Percentiles rank a stretch among this genome's conserved stretches.
Evolutionary conservation across 1,284 basidiomycete species (phyloP).

Genomic region (Fomitopsis palustris): DNA sequence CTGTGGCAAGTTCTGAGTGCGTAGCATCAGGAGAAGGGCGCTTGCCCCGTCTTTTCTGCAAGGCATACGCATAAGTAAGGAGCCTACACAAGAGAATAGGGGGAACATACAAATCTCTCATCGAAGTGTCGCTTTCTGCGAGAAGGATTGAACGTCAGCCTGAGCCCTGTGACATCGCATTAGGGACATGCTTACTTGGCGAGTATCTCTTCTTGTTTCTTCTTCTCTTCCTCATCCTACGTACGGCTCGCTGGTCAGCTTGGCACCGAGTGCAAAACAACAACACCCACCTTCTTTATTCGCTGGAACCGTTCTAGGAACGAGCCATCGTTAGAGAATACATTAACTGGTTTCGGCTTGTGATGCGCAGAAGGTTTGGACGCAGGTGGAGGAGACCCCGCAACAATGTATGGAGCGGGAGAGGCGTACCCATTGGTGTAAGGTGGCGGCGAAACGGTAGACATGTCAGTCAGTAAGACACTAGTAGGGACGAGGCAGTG

Average conservation of each 20-base stretch:
- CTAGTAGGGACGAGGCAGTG: not conserved
- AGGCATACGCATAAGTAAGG: not conserved
- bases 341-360: conserved; percentile 47
- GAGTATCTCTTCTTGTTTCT: conserved; percentile 46
- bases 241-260: not conserved
- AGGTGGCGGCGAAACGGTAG: conserved; percentile 20
- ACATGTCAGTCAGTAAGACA: conserved; percentile 13
- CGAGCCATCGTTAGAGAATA: conserved; percentile 58
- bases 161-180: not conserved
- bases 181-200: conserved; percentile 34
- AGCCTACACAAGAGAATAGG: not conserved
- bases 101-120: conserved; percentile 54
- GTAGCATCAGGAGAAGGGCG: conserved; percentile 42
- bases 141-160: conserved; percentile 6
- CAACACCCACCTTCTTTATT: conserved; percentile 40
- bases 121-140: conserved; percentile 57
- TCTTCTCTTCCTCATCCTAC: conserved; percentile 59
- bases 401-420: conserved; percentile 20
- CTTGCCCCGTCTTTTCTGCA: conserved; percentile 60
- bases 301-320: conserved; percentile 57
- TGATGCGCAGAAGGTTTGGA: conserved; percentile 23
- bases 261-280: not conserved
- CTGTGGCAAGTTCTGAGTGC: conserved; percentile 30
- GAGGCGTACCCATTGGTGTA: conserved; percentile 29
- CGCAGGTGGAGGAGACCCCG: conserved; percentile 20